phyloP scores from a whole-genome alignment of 1,284 basidiomycete genomes.

The Grifola frondosa region DNA sequence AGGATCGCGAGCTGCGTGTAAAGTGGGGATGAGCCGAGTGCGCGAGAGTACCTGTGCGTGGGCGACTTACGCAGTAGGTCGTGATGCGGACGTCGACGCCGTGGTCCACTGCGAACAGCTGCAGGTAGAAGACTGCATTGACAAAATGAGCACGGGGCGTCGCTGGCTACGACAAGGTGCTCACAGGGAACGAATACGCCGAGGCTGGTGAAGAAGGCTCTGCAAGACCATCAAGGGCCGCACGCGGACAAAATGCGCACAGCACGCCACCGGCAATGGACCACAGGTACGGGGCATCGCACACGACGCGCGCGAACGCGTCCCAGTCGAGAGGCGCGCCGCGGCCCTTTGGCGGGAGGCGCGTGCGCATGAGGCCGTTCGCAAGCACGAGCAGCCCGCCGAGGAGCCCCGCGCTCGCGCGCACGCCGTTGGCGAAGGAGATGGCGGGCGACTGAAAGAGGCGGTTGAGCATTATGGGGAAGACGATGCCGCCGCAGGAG shows the following conservation, averaged over 20 bases:
- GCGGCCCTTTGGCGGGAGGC: constrained; percentile 30
- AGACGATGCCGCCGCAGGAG: constrained; percentile 49
- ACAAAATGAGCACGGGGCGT: no score
- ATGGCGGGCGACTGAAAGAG: constrained; percentile 63
- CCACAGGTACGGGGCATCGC: constrained; percentile 43
- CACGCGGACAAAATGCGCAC: neutral
- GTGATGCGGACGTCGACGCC: constrained; percentile 40
- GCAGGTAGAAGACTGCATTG: constrained; percentile 57
- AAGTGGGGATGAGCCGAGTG: neutral
- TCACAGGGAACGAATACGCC: constrained; percentile 51
- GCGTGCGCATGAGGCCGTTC: constrained; percentile 58
- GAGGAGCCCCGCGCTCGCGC: constrained; percentile 67
- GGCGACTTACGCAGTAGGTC: constrained; percentile 46
- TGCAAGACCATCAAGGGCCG: constrained; percentile 11
- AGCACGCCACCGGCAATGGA: constrained; percentile 42
- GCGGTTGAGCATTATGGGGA: constrained; percentile 51
- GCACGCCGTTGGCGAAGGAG: constrained; percentile 60
- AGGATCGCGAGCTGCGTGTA: constrained; percentile 36
- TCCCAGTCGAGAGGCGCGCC: constrained; percentile 5
- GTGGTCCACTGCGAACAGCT: constrained; percentile 47
- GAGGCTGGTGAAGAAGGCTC: constrained; percentile 44
- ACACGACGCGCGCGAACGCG: constrained; percentile 30
- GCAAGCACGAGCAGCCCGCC: constrained; percentile 52
- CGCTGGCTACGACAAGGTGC: constrained; percentile 13
- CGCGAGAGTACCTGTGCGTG: neutral